Evolutionary conservation across 2,329 filamentous ascomycete species (phyloP), one percentile per base, ranked within the genome.

Genomic region (Beauveria varroae): DNA sequence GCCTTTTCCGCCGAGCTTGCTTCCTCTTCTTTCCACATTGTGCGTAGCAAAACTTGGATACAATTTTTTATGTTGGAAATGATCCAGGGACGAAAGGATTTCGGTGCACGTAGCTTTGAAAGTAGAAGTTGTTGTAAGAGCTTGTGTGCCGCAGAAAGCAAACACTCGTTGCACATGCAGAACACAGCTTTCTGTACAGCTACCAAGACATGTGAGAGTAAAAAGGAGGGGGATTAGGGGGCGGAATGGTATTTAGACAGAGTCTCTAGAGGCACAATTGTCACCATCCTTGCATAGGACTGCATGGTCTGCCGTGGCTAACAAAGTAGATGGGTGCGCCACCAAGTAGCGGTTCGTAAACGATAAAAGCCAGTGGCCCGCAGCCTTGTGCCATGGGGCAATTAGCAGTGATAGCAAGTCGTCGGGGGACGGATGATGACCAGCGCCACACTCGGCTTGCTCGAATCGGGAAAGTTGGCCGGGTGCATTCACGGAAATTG

Each of bases 21-120:
- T 7, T 61, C 58, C 24, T 61, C 58, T 43, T 54, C 50, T 55
- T 61, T 61, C 51, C 28, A 61, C 58, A 55, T 61, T 4, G 2
- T 53, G 41, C n/a, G 44, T 18, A 28, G 30, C n/a, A 40, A 34
- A 9, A n/a, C 12, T 28, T 14, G 10, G 12, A 34, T 34, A 5
- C 4, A 10, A 12, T 34, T 5, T 30, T 34, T 34, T 34, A 34
- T 30, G 30, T 30, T 30, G 9, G 9, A 8, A 30, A 30, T 5
- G 30, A 4, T 34, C 30, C 30, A 34, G 14, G 5, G 12, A 55
- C 14, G 12, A 37, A 34, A 34, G 16, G 2, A 20, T 14, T 26
- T 57, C 28, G 24, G 40, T 9, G n/a, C n/a, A 49, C 22, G 43
- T 12, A 47, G 28, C 8, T 20, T n/a, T 14, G 12, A 5, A 18